Evolutionary conservation across 2,329 filamentous ascomycete genomes (phyloP).

Genomic region (Elsinoe arachidis): DNA sequence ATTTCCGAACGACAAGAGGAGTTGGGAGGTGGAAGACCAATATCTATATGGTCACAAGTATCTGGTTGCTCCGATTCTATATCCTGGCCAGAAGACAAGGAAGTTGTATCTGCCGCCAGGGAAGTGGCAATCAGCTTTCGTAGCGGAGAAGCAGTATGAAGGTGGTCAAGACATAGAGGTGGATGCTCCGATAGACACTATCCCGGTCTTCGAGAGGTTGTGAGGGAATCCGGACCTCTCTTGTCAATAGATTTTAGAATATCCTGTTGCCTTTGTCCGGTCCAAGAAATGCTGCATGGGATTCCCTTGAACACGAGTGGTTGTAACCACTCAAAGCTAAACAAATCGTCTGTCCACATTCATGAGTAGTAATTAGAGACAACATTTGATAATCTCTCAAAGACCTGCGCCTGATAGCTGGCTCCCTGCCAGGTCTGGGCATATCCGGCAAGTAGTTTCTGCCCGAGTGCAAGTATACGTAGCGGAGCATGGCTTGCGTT

Average conservation of each 20-base stretch:
- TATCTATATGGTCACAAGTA: conserved; percentile 58
- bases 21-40: conserved; percentile 52
- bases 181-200: conserved; percentile 37
- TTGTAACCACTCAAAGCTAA: too few species aligned
- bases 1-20: conserved; percentile 46
- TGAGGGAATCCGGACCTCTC: not conserved
- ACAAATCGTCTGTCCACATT: not conserved
- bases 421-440: not conserved
- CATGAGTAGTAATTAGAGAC: not conserved
- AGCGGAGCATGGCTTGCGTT: not conserved
- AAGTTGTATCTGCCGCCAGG: conserved; percentile 47
- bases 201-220: conserved; percentile 38
- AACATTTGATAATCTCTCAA: not conserved
- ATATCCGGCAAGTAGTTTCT: not conserved
- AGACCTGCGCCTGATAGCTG: not conserved
- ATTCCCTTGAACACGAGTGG: too few species aligned
- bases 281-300: too few species aligned
- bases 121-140: conserved; percentile 35
- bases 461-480: not conserved
- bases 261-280: too few species aligned
- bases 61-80: conserved; percentile 48
- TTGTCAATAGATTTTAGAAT: too few species aligned
- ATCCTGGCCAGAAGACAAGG: conserved; percentile 37
- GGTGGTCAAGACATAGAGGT: conserved; percentile 36
- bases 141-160: conserved; percentile 26